A percentile compares a stretch with the other conserved stretches of the same genome.
Evolutionary conservation across 495 filamentous ascomycete species (phyloP).

Genomic region (Letharia columbiana): DNA sequence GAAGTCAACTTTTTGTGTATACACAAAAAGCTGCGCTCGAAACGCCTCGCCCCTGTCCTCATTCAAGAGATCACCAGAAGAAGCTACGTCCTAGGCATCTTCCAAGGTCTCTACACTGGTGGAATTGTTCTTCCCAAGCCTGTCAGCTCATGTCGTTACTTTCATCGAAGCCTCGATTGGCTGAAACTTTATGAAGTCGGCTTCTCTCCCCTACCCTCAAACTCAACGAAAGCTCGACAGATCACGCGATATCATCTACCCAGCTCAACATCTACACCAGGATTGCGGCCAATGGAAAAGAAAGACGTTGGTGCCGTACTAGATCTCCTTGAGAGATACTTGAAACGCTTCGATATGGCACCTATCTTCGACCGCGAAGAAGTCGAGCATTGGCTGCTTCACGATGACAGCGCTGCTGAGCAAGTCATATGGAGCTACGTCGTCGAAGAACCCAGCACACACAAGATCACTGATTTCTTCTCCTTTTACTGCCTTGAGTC

Average conservation of each 20-base stretch:
- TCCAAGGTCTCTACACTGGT: slow-evolving; percentile 91
- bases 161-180: slow-evolving; percentile 89
- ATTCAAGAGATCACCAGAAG: slow-evolving; percentile 95
- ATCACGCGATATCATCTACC: slow-evolving; percentile 73
- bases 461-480: slow-evolving; percentile 91
- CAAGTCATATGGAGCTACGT: slow-evolving; percentile 90
- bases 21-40: slow-evolving; percentile 92
- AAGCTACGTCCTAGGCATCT: slow-evolving; percentile 73
- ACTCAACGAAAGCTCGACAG: slow-evolving; percentile 74
- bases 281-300: slow-evolving; percentile 69
- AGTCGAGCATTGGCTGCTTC: slow-evolving; percentile 78
- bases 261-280: slow-evolving; percentile 55
- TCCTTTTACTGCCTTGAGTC: slow-evolving; percentile 95
- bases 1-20: slow-evolving; percentile 98
- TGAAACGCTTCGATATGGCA: slow-evolving; percentile 72
- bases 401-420: slow-evolving; percentile 52
- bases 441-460: slow-evolving; percentile 62
- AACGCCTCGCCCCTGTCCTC: slow-evolving; percentile 81
- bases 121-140: slow-evolving; percentile 85
- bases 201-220: slow-evolving; percentile 73
- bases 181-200: slow-evolving; percentile 87
- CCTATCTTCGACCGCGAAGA: slow-evolving; percentile 73
- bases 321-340: slow-evolving; percentile 65
- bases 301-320: slow-evolving; percentile 74
- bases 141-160: slow-evolving; percentile 87